These are phyloP conservation scores for Pythium sp. DNA, from an alignment of 352 stramenopile genomes.

Conservation along the genomic window DNA sequence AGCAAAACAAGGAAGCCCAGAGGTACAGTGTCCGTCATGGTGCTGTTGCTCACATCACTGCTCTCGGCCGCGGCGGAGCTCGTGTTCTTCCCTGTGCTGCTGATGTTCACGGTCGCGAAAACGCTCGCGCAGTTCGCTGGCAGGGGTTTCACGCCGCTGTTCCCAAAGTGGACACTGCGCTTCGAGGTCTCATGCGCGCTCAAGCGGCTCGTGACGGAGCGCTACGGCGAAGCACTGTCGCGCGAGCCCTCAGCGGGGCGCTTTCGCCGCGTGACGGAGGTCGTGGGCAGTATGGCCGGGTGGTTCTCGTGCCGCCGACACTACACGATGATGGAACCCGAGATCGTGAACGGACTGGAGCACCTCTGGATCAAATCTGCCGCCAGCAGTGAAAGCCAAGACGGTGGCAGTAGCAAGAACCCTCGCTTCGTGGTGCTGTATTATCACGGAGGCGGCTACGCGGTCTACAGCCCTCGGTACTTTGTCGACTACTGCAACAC, in stretches of 20 bases:
- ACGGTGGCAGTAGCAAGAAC: background rate
- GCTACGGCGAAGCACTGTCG: constrained; percentile 24
- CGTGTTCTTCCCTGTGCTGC: constrained; percentile 19
- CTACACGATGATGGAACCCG: constrained; percentile 19
- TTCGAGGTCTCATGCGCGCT: constrained; percentile 36
- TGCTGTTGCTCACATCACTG: constrained; percentile 5
- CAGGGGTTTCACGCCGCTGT: constrained; percentile 13
- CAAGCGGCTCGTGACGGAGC: constrained; percentile 22
- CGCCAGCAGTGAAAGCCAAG: background rate
- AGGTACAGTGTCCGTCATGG: background rate
- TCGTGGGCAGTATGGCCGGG: constrained; percentile 21
- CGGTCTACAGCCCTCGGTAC: constrained; percentile 14
- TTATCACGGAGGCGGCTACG: constrained; percentile 22
- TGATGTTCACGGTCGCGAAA: constrained; percentile 11
- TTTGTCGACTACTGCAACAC: constrained; percentile 20
- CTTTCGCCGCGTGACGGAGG: constrained; percentile 20
- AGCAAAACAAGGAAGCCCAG: too few species aligned
- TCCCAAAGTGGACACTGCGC: constrained; percentile 36
- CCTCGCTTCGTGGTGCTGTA: constrained; percentile 17
- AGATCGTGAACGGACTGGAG: constrained; percentile 23
- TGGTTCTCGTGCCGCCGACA: constrained; percentile 24
- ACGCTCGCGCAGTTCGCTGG: constrained; percentile 7
- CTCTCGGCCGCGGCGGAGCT: constrained; percentile 9
- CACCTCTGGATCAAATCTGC: constrained; percentile 19
- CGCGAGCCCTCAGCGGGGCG: constrained; percentile 7